A percentile compares a stretch with the other conserved stretches of the same genome.
These are phyloP conservation scores for Pochonia chlamydosporia DNA, from an alignment of 2,329 filamentous ascomycete genomes.

Conservation along the genomic window DNA sequence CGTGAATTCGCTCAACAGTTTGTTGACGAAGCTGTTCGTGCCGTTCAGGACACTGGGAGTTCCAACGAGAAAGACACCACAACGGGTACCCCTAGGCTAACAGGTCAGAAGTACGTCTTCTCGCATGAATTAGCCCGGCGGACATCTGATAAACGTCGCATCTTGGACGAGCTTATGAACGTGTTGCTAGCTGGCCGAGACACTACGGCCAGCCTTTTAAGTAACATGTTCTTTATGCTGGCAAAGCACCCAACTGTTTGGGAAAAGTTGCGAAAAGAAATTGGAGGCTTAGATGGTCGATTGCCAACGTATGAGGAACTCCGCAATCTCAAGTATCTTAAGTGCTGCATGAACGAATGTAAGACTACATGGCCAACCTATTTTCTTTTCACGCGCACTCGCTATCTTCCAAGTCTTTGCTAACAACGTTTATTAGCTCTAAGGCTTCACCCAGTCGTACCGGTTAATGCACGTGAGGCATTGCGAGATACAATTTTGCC, in stretches of 20 bases:
- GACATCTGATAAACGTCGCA: slow-evolving; percentile 17
- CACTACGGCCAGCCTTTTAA: slow-evolving; percentile 45
- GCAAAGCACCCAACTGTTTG: slow-evolving; percentile 27
- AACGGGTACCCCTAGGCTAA: slow-evolving; percentile 12
- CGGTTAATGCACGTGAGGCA: slow-evolving; percentile 40
- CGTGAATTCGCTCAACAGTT: slow-evolving; percentile 35
- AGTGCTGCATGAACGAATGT: slow-evolving; percentile 18
- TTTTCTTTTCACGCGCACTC: too few relatives aligned
- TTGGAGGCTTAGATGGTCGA: slow-evolving; percentile 14
- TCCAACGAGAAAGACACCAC: slow-evolving; percentile 48
- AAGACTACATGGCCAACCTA: too few relatives aligned
- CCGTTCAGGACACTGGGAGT: too few relatives aligned
- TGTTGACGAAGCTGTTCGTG: slow-evolving; percentile 56
- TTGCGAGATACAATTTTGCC: slow-evolving; percentile 42
- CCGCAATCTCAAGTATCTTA: slow-evolving; percentile 14
- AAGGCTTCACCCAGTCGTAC: slow-evolving; percentile 41
- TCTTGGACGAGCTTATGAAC: slow-evolving; percentile 27
- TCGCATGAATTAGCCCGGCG: slow-evolving; percentile 27
- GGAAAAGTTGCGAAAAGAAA: slow-evolving; percentile 34
- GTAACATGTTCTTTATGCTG: slow-evolving; percentile 40
- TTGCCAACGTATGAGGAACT: slow-evolving; percentile 16
- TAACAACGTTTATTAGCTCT: slow-evolving; percentile 23
- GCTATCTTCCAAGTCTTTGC: slow-evolving; percentile 1
- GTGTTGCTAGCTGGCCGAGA: slow-evolving; percentile 47
- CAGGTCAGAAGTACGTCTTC: slow-evolving; percentile 22